Base-by-base conservation (phyloP, 1,139 yeast genomes). In the Spencermartinsiella ligniputridi region DNA sequence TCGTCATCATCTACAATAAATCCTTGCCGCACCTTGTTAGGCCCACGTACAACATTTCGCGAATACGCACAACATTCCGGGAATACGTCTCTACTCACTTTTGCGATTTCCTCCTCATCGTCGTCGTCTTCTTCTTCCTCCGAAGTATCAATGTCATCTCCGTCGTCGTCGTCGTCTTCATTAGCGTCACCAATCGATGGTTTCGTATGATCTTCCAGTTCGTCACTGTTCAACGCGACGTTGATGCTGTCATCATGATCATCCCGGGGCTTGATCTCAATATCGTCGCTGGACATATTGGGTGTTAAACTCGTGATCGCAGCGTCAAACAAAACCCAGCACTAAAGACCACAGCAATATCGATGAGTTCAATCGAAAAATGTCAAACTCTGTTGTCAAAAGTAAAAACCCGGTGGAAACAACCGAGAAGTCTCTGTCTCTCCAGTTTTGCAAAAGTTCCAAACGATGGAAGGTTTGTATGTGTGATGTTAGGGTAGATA, bases 1-100 rank as follows among this genome's bases (percentile, higher is more conserved):
- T 81, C 94, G 43, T 84, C 95, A 55, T 88, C 96, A 57, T 88
- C 97, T 11, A 89, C 97, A 60, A 90, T 90, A 66, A 90, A 89
- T 0, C 97, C 97, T 54, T 88, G 96, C 46, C 92, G 80, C 35
- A 90, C 83, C 63, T 80, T 47, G 32, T 27, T 27, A 27, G 32
- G 5, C n/a, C n/a, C n/a, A n/a, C n/a, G n/a, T n/a, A n/a, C n/a
- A n/a, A n/a, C n/a, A n/a, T n/a, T n/a, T n/a, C n/a, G n/a, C n/a
- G n/a, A n/a, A n/a, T n/a, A n/a, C n/a, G n/a, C n/a, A n/a, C n/a
- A n/a, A n/a, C n/a, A n/a, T n/a, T n/a, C n/a, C 15, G 19, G 20
- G n/a, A 22, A 29, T 30, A 13, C 24, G 12, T 9, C 6, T 5
- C 16, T 15, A 41, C 64, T 33, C 45, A 61, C 67, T 50, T 56